These are phyloP conservation scores for Phoma sp. DNA, from an alignment of 2,329 filamentous ascomycete species.

Conservation along the genomic window DNA sequence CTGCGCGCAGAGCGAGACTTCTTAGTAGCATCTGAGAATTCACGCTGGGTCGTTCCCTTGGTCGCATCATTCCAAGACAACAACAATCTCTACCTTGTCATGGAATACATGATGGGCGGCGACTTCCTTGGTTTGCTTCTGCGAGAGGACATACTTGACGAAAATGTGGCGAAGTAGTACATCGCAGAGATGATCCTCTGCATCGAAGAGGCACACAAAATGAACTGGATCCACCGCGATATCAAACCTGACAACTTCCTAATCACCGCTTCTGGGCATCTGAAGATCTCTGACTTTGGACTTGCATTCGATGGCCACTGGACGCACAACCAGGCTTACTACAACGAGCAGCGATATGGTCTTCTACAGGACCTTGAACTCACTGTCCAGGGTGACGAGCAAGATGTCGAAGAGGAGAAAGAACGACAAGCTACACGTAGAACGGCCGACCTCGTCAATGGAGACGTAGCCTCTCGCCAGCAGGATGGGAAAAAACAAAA, in stretches of 20 bases:
- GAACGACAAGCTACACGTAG: conserved; percentile 61
- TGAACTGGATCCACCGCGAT: conserved; percentile 92
- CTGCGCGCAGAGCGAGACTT: conserved; percentile 91
- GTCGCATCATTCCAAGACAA: conserved; percentile 89
- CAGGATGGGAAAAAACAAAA: conserved; percentile 32
- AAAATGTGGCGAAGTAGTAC: conserved; percentile 83
- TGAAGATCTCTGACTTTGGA: conserved; percentile 97
- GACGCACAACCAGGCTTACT: conserved; percentile 89
- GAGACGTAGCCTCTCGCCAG: conserved; percentile 21
- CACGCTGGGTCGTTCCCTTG: conserved; percentile 87
- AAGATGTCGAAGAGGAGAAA: conserved; percentile 67
- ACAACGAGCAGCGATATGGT: conserved; percentile 80
- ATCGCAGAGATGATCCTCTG: conserved; percentile 95
- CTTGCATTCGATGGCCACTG: conserved; percentile 95
- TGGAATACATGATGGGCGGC: conserved; percentile 98
- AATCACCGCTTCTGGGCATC: conserved; percentile 83
- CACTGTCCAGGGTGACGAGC: conserved; percentile 73
- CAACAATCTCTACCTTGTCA: conserved; percentile 86
- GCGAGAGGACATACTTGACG: conserved; percentile 81
- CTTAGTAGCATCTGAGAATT: conserved; percentile 86
- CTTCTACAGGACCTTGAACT: conserved; percentile 80
- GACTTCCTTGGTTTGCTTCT: conserved; percentile 90
- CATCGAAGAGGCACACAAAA: conserved; percentile 87
- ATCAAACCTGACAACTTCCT: conserved; percentile 98
- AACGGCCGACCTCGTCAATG: conserved; percentile 50